phyloP scores from a whole-genome alignment of 148 eudicot species.

The Dysphania ambrosioides region DNA sequence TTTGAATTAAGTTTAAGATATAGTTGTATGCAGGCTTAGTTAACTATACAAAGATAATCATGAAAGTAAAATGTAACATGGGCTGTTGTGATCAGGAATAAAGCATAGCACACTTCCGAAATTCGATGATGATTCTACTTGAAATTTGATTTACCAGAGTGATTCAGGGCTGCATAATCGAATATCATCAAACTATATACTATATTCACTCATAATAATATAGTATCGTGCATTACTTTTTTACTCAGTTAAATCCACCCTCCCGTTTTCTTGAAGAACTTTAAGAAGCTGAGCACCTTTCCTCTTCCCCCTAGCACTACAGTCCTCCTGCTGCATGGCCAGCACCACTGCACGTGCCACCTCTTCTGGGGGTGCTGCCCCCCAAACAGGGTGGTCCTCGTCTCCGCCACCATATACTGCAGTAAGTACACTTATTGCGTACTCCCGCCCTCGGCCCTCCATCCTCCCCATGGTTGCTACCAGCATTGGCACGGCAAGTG shows the following conservation, averaged over 20 bases:
- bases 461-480: conserved; percentile 77
- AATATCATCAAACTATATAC: neutral
- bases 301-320: conserved; percentile 75
- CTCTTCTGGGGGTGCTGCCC: conserved; percentile 70
- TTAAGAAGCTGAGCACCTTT: conserved; percentile 80
- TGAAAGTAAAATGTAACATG: neutral
- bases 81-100: neutral
- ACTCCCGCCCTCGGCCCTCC: conserved; percentile 76
- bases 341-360: conserved; percentile 82
- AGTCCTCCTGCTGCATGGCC: conserved; percentile 76
- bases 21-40: too few relatives aligned
- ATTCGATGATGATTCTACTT: neutral
- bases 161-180: too few relatives aligned
- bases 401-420: conserved; percentile 47
- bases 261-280: conserved; percentile 55
- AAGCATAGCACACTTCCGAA: neutral
- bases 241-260: conserved; percentile 41
- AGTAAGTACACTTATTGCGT: conserved; percentile 65
- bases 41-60: neutral
- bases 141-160: neutral
- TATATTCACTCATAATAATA: too few relatives aligned
- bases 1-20: too few relatives aligned
- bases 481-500: conserved; percentile 84
- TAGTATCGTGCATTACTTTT: too few relatives aligned
- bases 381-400: conserved; percentile 29